A percentile compares a stretch with the other conserved stretches of the same genome.
Conservation (phyloP, 306 rosid genomes). For the Trifolium subterraneum region DNA sequence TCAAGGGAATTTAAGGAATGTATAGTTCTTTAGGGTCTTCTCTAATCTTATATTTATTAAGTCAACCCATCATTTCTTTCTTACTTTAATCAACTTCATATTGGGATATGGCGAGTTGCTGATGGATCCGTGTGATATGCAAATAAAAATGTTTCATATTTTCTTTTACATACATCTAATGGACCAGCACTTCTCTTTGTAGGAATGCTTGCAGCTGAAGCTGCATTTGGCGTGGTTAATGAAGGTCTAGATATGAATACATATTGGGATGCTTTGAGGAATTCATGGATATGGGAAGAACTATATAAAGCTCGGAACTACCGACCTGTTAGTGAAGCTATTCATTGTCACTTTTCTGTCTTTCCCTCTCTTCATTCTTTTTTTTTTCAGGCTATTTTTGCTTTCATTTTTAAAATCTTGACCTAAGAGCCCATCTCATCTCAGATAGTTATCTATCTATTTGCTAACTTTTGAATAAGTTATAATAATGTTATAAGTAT, state of each 20-base stretch:
- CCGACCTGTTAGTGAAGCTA: constrained; percentile 71
- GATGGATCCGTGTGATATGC: constrained; percentile 13
- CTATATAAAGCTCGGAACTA: constrained; percentile 75
- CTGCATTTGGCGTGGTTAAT: constrained; percentile 63
- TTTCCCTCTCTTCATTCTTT: constrained; percentile 26
- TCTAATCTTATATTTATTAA: constrained; percentile 24
- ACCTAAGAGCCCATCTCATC: constrained; percentile 30
- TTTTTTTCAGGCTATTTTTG: constrained; percentile 6
- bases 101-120: constrained; percentile 2
- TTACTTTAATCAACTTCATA: constrained; percentile 36
- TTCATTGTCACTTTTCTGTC: constrained; percentile 17
- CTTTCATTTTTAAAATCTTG: constrained; percentile 34
- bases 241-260: constrained; percentile 68
- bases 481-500: constrained; percentile 12
- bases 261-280: constrained; percentile 81
- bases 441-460: constrained; percentile 5
- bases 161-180: constrained; percentile 12
- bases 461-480: constrained; percentile 13
- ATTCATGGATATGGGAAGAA: constrained; percentile 96
- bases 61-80: constrained; percentile 20
- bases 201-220: constrained; percentile 99
- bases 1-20: constrained; percentile 30
- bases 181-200: constrained; percentile 21
- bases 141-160: constrained; percentile 19
- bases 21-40: constrained; percentile 5